Percentiles rank a stretch among this genome's conserved stretches.
phyloP scores from a whole-genome alignment of 2,329 filamentous ascomycete species.

The Aspergillus sp. region DNA sequence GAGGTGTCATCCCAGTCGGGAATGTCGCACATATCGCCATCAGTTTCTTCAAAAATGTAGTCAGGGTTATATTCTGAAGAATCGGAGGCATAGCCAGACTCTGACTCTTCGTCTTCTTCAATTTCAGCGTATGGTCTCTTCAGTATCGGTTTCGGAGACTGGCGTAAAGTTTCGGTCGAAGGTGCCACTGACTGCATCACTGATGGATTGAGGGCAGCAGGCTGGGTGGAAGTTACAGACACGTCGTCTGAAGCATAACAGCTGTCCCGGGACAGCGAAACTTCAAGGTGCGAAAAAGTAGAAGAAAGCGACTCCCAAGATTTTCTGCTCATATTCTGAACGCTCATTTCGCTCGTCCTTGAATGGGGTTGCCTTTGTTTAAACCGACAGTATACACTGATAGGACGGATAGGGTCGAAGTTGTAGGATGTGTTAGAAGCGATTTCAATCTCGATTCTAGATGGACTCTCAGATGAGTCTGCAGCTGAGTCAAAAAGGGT shows the following conservation, averaged over 20 bases:
- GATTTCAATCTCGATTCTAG: conserved; percentile 3
- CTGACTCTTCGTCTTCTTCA: conserved; percentile 29
- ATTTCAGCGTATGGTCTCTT: conserved; percentile 31
- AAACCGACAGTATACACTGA: neutral
- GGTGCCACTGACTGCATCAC: conserved; percentile 23
- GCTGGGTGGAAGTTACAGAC: conserved; percentile 32
- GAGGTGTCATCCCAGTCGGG: conserved; percentile 32
- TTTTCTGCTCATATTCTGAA: conserved; percentile 24
- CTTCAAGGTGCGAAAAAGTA: conserved; percentile 35
- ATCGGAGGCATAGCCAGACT: conserved; percentile 41
- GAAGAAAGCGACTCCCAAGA: conserved; percentile 41
- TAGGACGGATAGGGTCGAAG: neutral
- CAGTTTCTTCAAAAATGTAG: conserved; percentile 20
- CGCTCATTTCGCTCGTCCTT: conserved; percentile 25
- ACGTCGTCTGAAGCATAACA: conserved; percentile 41
- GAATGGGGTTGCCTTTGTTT: neutral
- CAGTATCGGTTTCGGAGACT: conserved; percentile 34
- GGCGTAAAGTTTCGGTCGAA: conserved; percentile 21
- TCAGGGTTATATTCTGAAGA: conserved; percentile 24
- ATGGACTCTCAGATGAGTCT: neutral
- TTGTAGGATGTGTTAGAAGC: neutral
- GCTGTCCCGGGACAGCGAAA: conserved; percentile 40
- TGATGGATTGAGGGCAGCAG: conserved; percentile 23
- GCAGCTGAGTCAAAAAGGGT: conserved; percentile 9
- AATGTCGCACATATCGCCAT: conserved; percentile 30